Evolutionary conservation across 108 stramenopile species (phyloP).

Genomic region (Cylindrotheca fusiformis): DNA sequence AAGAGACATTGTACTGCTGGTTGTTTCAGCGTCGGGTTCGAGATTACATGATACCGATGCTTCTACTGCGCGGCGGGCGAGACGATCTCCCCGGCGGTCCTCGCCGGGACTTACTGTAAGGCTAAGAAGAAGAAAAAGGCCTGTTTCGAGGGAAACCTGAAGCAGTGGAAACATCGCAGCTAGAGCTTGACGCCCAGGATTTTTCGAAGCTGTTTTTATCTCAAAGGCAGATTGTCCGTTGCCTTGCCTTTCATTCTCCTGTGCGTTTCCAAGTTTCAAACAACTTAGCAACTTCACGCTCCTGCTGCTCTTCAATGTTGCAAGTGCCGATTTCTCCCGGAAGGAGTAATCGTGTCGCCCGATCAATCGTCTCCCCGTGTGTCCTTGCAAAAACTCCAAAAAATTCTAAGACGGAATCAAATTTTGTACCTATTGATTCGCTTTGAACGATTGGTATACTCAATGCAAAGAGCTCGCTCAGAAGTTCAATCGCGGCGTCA

Average conservation of each 20-base stretch:
- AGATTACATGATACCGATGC: slow-evolving; percentile 22
- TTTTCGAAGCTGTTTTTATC: slow-evolving; percentile 8
- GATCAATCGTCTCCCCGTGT: slow-evolving; percentile 12
- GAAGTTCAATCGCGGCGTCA: slow-evolving; percentile 1
- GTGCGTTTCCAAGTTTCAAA: slow-evolving; percentile 18
- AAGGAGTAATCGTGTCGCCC: neutral
- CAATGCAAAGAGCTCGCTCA: slow-evolving; percentile 17
- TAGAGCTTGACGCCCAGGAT: neutral
- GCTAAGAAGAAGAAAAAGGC: slow-evolving; percentile 21
- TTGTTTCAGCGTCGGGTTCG: slow-evolving; percentile 8
- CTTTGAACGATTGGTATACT: slow-evolving; percentile 9
- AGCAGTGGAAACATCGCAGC: slow-evolving; percentile 22
- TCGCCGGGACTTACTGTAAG: slow-evolving; percentile 9
- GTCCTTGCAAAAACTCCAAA: neutral
- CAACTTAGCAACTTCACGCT: too few relatives aligned
- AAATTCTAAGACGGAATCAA: slow-evolving; percentile 10
- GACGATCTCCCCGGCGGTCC: slow-evolving; percentile 8
- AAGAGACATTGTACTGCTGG: slow-evolving; percentile 10
- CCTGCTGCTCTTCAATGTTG: neutral
- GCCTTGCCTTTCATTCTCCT: slow-evolving; percentile 31
- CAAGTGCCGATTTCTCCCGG: neutral
- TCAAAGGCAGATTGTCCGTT: slow-evolving; percentile 35
- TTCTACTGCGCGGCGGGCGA: slow-evolving; percentile 16
- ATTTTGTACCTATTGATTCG: neutral
- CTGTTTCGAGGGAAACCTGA: slow-evolving; percentile 2